phyloP scores from a whole-genome alignment of 106 monocot genomes.

The Apostasia ramifera region DNA sequence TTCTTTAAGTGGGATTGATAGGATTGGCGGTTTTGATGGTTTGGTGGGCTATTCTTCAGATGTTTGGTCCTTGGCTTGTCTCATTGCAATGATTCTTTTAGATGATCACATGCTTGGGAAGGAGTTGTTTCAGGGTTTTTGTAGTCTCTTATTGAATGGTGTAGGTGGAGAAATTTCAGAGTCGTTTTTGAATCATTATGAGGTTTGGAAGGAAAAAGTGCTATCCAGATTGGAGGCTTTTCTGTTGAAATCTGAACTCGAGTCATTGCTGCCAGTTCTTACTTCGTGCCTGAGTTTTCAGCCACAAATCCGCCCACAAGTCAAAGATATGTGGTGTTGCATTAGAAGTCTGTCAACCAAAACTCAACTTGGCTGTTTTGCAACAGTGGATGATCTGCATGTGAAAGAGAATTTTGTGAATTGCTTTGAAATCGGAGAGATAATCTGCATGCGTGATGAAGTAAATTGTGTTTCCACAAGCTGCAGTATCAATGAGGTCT shows the following conservation, averaged over 20 bases:
- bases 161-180: slow-evolving; percentile 3
- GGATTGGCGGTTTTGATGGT: slow-evolving; percentile 5
- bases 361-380: slow-evolving; percentile 11
- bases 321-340: slow-evolving; percentile 50
- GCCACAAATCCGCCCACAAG: slow-evolving; percentile 43
- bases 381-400: slow-evolving; percentile 6
- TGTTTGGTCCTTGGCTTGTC: slow-evolving; percentile 82
- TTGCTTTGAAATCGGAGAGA: slow-evolving; percentile 45
- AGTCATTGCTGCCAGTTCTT: slow-evolving; percentile 35
- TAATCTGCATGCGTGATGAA: slow-evolving; percentile 8
- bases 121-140: slow-evolving; percentile 18
- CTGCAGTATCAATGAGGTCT: background rate
- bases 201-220: slow-evolving; percentile 49
- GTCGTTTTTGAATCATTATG: slow-evolving; percentile 18
- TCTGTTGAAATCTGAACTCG: slow-evolving; percentile 26
- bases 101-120: slow-evolving; percentile 20
- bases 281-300: slow-evolving; percentile 48
- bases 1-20: slow-evolving; percentile 11
- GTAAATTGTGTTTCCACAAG: background rate
- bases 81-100: slow-evolving; percentile 37
- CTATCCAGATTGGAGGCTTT: slow-evolving; percentile 29
- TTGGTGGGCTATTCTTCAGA: slow-evolving; percentile 42
- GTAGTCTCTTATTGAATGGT: background rate
- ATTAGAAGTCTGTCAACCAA: slow-evolving; percentile 26
- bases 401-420: slow-evolving; percentile 21